Evolutionary conservation across 2,329 filamentous ascomycete species (phyloP).

Genomic region (Parastagonospora nodorum): DNA sequence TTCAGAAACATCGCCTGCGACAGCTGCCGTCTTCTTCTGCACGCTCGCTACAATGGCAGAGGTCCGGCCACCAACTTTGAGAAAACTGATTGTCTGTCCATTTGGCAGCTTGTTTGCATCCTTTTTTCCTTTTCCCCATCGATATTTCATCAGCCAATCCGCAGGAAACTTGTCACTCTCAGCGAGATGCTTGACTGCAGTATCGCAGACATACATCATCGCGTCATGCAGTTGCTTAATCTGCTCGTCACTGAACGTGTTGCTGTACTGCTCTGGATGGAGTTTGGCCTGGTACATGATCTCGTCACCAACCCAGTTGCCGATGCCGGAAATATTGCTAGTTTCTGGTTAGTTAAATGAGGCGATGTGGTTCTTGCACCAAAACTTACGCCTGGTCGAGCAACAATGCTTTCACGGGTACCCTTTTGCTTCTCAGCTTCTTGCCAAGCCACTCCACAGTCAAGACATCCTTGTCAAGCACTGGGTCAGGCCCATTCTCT

Average conservation of each 20-base stretch:
- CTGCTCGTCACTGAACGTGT: constrained; percentile 75
- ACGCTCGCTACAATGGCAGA: constrained; percentile 84
- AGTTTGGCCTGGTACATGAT: constrained; percentile 86
- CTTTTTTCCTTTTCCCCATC: constrained; percentile 90
- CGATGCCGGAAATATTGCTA: constrained; percentile 84
- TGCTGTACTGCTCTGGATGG: constrained; percentile 91
- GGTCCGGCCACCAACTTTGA: constrained; percentile 89
- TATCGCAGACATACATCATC: constrained; percentile 78
- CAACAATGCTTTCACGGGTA: constrained; percentile 87
- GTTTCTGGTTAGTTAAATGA: background rate
- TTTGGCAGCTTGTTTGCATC: constrained; percentile 72
- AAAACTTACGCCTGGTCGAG: constrained; percentile 68
- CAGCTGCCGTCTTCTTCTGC: constrained; percentile 78
- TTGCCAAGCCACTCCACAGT: constrained; percentile 75
- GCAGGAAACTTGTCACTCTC: constrained; percentile 85
- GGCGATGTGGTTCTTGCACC: no score
- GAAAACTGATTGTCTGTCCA: constrained; percentile 81
- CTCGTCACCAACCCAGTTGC: constrained; percentile 97
- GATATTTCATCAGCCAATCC: constrained; percentile 82
- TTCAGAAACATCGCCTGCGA: constrained; percentile 58
- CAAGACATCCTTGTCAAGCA: constrained; percentile 77
- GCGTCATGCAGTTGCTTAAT: constrained; percentile 72
- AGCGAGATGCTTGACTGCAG: constrained; percentile 76
- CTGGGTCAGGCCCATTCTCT: constrained; percentile 92
- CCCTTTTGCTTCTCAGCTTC: constrained; percentile 75